These are phyloP conservation scores for Ogataea ramenticola DNA, from an alignment of 805 yeast genomes.

Conservation along the genomic window DNA sequence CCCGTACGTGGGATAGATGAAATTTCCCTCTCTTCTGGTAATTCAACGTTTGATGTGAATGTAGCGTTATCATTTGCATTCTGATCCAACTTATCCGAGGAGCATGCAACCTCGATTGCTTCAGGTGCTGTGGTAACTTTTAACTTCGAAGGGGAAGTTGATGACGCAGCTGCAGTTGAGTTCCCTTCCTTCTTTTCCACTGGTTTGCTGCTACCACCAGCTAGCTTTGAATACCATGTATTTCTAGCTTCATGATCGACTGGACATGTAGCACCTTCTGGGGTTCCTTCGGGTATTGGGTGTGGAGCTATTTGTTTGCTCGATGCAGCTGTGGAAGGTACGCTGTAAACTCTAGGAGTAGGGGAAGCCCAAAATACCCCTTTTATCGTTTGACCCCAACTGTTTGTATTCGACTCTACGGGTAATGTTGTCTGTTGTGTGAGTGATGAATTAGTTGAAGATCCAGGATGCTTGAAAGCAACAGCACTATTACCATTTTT, in stretches of 20 bases:
- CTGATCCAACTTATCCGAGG: conserved; percentile 36
- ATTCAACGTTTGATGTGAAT: conserved; percentile 27
- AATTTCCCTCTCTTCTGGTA: conserved; percentile 70
- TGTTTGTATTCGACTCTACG: not conserved
- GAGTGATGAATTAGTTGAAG: too few species aligned
- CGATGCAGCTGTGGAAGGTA: not conserved
- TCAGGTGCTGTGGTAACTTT: conserved; percentile 19
- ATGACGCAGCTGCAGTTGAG: too few species aligned
- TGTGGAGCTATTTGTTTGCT: conserved; percentile 1
- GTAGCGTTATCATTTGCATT: conserved; percentile 1
- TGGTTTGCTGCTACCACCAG: conserved; percentile 1
- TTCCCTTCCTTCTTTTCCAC: too few species aligned
- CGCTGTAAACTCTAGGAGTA: too few species aligned
- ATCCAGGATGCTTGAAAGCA: not conserved
- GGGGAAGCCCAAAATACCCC: conserved; percentile 18
- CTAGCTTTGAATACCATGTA: conserved; percentile 24
- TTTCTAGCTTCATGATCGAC: conserved; percentile 31
- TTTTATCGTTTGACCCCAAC: conserved; percentile 7
- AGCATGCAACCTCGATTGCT: conserved; percentile 39
- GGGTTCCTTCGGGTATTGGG: conserved; percentile 8
- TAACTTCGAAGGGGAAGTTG: not conserved
- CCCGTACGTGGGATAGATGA: conserved; percentile 82
- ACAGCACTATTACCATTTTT: conserved; percentile 4
- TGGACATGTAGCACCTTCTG: conserved; percentile 28
- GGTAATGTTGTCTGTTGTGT: not conserved